Conservation (phyloP, 768 basidiomycete species). For the Boletus coccyginus region DNA sequence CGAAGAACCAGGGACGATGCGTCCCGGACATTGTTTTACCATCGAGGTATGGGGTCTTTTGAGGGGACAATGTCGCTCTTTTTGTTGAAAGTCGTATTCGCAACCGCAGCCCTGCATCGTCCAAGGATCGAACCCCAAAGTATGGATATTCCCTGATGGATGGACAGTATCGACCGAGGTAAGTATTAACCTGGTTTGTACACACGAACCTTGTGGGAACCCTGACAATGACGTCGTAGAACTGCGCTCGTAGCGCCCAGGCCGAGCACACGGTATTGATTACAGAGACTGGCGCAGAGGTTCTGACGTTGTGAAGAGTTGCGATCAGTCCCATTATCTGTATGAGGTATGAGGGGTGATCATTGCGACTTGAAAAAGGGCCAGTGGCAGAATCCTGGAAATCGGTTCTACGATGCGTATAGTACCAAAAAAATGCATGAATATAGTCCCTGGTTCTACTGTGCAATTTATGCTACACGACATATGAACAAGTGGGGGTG, state of each 20-base stretch:
- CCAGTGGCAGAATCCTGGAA: too few relatives aligned
- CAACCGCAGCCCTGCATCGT: conserved; percentile 63
- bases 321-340: neutral
- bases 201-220: neutral
- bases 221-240: conserved; percentile 39
- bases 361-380: too few relatives aligned
- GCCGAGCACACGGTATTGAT: conserved; percentile 89
- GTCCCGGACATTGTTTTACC: conserved; percentile 86
- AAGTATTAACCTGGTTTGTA: conserved; percentile 15
- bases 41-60: conserved; percentile 61
- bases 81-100: neutral
- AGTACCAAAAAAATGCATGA: neutral
- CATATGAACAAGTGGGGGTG: neutral
- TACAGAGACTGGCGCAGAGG: conserved; percentile 72
- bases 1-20: conserved; percentile 79
- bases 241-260: conserved; percentile 79
- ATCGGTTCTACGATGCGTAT: too few relatives aligned
- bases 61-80: neutral
- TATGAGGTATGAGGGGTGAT: neutral
- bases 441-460: neutral
- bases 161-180: conserved; percentile 94
- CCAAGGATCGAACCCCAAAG: conserved; percentile 64
- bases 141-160: conserved; percentile 85
- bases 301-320: conserved; percentile 53
- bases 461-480: conserved; percentile 15